Percentiles rank a stretch among this genome's conserved stretches.
Evolutionary conservation across 192 early-diverging fungal genomes (phyloP).

Genomic region (Coemansia sp.): DNA sequence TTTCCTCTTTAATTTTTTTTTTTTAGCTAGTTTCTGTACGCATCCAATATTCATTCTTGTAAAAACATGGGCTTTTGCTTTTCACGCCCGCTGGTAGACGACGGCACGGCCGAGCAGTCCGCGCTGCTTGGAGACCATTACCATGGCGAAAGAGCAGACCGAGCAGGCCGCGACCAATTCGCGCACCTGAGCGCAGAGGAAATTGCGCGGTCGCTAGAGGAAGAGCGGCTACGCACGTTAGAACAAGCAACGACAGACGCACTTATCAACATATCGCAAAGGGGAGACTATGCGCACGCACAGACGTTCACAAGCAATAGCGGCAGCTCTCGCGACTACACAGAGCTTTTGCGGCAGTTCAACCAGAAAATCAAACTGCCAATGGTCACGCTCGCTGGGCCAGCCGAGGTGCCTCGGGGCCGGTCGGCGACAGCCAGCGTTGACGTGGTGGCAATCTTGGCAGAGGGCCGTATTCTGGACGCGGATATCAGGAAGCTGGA

Average conservation of each 20-base stretch:
- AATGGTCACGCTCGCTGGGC: conserved; percentile 29
- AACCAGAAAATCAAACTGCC: conserved; percentile 44
- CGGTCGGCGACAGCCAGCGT: neutral
- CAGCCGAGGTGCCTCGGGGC: conserved; percentile 9
- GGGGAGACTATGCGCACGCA: conserved; percentile 20
- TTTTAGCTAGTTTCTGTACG: no score
- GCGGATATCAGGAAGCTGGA: conserved; percentile 21
- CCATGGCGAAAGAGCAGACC: conserved; percentile 2
- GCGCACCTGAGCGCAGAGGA: conserved; percentile 38
- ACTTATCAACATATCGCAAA: conserved; percentile 47
- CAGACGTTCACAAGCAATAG: conserved; percentile 22
- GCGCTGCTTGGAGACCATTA: conserved; percentile 19
- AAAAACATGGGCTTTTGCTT: conserved; percentile 46
- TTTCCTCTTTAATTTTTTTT: neutral
- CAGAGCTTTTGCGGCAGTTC: conserved; percentile 37
- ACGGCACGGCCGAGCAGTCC: conserved; percentile 32
- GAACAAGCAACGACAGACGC: conserved; percentile 44
- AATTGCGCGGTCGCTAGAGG: conserved; percentile 22
- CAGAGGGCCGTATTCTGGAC: conserved; percentile 14
- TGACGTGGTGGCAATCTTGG: conserved; percentile 24
- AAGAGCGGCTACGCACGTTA: conserved; percentile 38
- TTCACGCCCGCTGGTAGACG: conserved; percentile 34
- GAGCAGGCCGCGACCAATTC: conserved; percentile 33
- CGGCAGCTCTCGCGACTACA: conserved; percentile 34
- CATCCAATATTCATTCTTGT: neutral